A percentile compares a stretch with the other conserved stretches of the same genome.
phyloP scores from a whole-genome alignment of 2,329 filamentous ascomycete genomes.

The Aureobasidium sp. region DNA sequence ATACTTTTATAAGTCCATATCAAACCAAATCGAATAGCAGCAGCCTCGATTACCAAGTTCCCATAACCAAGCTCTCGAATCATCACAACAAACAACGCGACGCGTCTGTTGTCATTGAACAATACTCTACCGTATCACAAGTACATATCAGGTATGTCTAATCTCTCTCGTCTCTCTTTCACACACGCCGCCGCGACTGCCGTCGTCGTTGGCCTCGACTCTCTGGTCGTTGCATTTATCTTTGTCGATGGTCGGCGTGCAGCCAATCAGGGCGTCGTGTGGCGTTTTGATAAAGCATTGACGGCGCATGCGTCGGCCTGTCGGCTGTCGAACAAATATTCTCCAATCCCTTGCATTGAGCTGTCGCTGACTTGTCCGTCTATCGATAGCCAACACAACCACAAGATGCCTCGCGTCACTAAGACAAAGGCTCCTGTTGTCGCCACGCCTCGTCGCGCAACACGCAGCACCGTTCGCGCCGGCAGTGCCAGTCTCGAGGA shows the following conservation, averaged over 20 bases:
- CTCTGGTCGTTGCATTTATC: constrained; percentile 1
- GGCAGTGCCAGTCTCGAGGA: constrained; percentile 2
- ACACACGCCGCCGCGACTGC: too few relatives aligned
- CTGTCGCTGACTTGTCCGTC: constrained; percentile 4
- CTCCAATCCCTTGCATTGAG: constrained; percentile 1
- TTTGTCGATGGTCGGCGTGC: not conserved
- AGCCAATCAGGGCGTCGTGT: constrained; percentile 5
- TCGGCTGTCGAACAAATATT: constrained; percentile 1
- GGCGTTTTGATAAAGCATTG: not conserved
- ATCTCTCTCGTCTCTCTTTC: not conserved
- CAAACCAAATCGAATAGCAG: not conserved
- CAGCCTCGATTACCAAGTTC: not conserved
- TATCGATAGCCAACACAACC: constrained; percentile 2
- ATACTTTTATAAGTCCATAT: constrained; percentile 1
- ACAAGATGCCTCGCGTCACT: constrained; percentile 2
- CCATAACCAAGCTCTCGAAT: not conserved
- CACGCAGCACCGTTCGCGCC: not conserved
- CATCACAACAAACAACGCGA: constrained; percentile 4
- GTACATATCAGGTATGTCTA: not conserved
- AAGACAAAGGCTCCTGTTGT: not conserved
- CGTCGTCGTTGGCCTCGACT: not conserved
- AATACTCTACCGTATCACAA: not conserved
- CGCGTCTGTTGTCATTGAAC: not conserved
- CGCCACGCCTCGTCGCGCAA: not conserved
- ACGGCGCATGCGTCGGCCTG: not conserved